Evolutionary conservation across 2,329 filamentous ascomycete species (phyloP).

Genomic region (Ceratocystis papillata): DNA sequence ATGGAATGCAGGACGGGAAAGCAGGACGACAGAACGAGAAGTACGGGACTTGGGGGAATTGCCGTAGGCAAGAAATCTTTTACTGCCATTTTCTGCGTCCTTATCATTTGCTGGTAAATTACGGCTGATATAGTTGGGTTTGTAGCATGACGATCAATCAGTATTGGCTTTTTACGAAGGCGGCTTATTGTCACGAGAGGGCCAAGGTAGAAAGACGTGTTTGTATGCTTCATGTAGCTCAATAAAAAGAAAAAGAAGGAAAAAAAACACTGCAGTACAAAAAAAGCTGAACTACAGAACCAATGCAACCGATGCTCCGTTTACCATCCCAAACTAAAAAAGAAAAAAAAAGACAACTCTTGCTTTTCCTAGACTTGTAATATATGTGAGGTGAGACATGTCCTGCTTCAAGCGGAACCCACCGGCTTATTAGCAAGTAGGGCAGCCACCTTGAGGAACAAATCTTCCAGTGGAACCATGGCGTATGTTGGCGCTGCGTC

Average conservation of each 20-base stretch:
- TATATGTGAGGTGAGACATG: background rate
- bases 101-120: too few relatives aligned
- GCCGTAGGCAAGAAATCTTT: too few relatives aligned
- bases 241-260: slow-evolving; percentile 11
- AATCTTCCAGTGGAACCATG: slow-evolving; percentile 59
- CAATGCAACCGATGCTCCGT: slow-evolving; percentile 18
- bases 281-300: slow-evolving; percentile 13
- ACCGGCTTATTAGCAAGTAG: slow-evolving; percentile 31
- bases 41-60: too few relatives aligned
- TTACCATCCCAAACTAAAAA: slow-evolving; percentile 18
- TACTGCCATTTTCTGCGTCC: too few relatives aligned
- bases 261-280: slow-evolving; percentile 2
- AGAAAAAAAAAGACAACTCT: slow-evolving; percentile 10
- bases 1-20: too few relatives aligned
- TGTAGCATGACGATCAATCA: too few relatives aligned
- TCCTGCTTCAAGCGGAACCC: background rate
- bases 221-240: slow-evolving; percentile 16
- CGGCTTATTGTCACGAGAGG: too few relatives aligned
- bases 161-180: too few relatives aligned
- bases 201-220: background rate
- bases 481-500: slow-evolving; percentile 58
- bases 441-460: slow-evolving; percentile 62
- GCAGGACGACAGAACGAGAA: too few relatives aligned
- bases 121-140: too few relatives aligned
- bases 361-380: slow-evolving; percentile 13